Base-by-base conservation (phyloP, 768 basidiomycete species). In the Xerocomellus chrysenteron region DNA sequence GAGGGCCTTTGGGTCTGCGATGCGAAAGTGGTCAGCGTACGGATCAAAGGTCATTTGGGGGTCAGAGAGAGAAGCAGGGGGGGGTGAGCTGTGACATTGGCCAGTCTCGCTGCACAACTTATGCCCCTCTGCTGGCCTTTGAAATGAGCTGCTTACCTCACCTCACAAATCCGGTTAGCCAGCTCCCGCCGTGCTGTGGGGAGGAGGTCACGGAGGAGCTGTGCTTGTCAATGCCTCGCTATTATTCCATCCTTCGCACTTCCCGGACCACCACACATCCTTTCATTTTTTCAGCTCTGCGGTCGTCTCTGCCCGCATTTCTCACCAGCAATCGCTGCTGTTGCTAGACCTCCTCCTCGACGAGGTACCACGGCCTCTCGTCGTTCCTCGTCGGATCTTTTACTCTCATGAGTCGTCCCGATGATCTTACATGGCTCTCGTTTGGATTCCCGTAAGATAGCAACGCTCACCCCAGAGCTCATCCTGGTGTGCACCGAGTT, bases 41-140 rank as follows among this genome's bases (percentile, higher is more conserved):
- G 58, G 54, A 50, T 64, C 68, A 47, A 67, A 61, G 21, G 65
- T 63, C 68, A 69, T 65, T 26, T 54, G 53, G 44, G 41, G 7
- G 36, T 55, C 28, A 35, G 39, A 17, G 44, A 1, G 30, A 28
- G 55, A 36, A 17, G 35, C 28, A 13, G 19, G 8, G 47, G 28
- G 52, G 35, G 30, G 55, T 6, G 24, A 16, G 24, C 8, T 6
- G 28, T 21, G n/a, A 57, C 51, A 54, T 35, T 24, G 39, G 16
- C 19, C 16, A 14, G 39, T 11, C 39, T 1, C 4, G 26, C 26
- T 16, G n/a, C 4, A 11, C 32, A 17, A 55, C 39, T 44, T 61
- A 60, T 32, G 42, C 52, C 52, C 62, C 57, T 55, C 47, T 61
- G 55, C 52, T 36, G 14, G 35, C 35, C 13, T 13, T 35, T 36